Percentiles rank a stretch among this genome's conserved stretches.
Conservation (phyloP, 2,329 filamentous ascomycete species). For the Chaetomiaceae sp. region DNA sequence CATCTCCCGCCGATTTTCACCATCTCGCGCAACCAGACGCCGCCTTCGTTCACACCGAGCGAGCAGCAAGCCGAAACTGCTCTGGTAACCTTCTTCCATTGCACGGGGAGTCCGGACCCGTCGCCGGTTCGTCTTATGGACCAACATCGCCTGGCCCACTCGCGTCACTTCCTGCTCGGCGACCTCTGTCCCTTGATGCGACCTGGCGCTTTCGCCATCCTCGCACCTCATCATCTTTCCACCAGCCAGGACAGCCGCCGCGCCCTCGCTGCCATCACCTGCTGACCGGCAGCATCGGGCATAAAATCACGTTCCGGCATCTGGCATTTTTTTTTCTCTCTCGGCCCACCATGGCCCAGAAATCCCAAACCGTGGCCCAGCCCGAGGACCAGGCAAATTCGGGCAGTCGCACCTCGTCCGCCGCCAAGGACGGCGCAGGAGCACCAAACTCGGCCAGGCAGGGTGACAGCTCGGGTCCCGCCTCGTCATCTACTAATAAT, state of each 20-base stretch:
- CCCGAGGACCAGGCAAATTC: constrained; percentile 29
- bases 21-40: not conserved
- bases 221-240: constrained; percentile 4
- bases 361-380: constrained; percentile 33
- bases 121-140: constrained; percentile 26
- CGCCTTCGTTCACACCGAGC: not conserved
- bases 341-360: constrained; percentile 33
- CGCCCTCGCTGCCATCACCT: constrained; percentile 9
- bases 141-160: constrained; percentile 20
- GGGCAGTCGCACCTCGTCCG: constrained; percentile 26
- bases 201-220: constrained; percentile 12
- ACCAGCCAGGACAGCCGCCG: constrained; percentile 7
- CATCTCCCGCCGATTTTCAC: not conserved
- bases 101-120: constrained; percentile 20
- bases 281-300: constrained; percentile 14
- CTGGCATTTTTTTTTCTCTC: constrained; percentile 12
- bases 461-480: constrained; percentile 20
- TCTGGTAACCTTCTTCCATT: constrained; percentile 6
- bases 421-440: constrained; percentile 29
- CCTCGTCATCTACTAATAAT: constrained; percentile 28
- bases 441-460: constrained; percentile 27
- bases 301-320: constrained; percentile 3
- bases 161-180: constrained; percentile 12
- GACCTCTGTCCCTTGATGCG: constrained; percentile 13
- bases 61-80: constrained; percentile 1